phyloP scores from a whole-genome alignment of 768 basidiomycete species.

The Cubamyces lactineus region DNA sequence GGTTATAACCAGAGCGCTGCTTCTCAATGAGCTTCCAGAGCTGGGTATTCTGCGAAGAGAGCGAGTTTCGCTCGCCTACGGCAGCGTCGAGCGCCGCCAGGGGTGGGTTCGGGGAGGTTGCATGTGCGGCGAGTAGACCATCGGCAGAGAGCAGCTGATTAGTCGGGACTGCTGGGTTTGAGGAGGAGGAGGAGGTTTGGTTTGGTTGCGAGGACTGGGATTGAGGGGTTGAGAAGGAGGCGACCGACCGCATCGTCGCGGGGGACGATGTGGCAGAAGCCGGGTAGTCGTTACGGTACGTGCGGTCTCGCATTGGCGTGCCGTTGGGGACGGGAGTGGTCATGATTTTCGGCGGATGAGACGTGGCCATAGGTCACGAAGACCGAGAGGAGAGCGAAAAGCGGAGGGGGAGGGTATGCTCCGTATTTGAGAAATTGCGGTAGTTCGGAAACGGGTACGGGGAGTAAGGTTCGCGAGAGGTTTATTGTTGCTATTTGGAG shows the following conservation, averaged over 20 bases:
- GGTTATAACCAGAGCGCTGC: constrained; percentile 79
- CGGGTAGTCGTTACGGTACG: constrained; percentile 25
- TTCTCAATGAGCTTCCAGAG: constrained; percentile 97
- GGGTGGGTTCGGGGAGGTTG: constrained; percentile 54
- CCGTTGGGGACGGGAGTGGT: constrained; percentile 22
- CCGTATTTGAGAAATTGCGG: constrained; percentile 9
- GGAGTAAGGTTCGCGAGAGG: constrained; percentile 5
- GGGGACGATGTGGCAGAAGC: constrained; percentile 26
- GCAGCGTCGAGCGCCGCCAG: constrained; percentile 72
- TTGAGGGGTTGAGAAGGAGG: constrained; percentile 28
- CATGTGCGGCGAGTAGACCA: constrained; percentile 57
- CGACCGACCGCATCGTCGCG: constrained; percentile 23
- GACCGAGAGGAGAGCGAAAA: constrained; percentile 1
- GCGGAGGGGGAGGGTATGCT: neutral
- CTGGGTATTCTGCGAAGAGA: constrained; percentile 84
- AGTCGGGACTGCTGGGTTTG: constrained; percentile 32
- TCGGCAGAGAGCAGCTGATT: constrained; percentile 51
- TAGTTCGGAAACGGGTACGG: constrained; percentile 14
- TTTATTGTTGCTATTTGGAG: constrained; percentile 13
- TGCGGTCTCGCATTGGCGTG: constrained; percentile 25
- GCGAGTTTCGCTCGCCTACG: constrained; percentile 77
- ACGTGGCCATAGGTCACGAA: constrained; percentile 15
- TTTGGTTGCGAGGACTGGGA: constrained; percentile 20
- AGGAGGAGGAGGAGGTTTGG: constrained; percentile 21
- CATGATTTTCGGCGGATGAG: constrained; percentile 21